phyloP scores from a whole-genome alignment of 208 protist genomes.

The Hexamita inflata region DNA sequence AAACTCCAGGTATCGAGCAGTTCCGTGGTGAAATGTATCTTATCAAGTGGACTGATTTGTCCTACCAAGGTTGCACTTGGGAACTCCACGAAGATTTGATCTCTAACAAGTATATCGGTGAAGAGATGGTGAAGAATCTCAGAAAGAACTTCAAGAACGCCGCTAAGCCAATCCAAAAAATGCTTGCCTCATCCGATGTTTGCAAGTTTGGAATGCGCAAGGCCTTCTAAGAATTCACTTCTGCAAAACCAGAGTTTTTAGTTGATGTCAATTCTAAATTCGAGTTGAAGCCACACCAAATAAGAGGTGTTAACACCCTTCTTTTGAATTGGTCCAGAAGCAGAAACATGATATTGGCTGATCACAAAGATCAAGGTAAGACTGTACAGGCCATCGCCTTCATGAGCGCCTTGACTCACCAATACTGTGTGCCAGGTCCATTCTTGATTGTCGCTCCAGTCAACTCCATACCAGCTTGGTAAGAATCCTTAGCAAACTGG shows the following conservation, averaged over 20 bases:
- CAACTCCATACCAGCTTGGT: conserved; percentile 38
- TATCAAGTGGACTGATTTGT: background rate
- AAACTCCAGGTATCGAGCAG: background rate
- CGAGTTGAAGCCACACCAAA: conserved; percentile 30
- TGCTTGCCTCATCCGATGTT: no score
- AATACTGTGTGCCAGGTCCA: conserved; percentile 29
- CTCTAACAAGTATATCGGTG: background rate
- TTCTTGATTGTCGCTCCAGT: conserved; percentile 41
- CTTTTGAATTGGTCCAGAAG: background rate
- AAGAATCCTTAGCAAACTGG: conserved; percentile 33
- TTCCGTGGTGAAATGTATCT: background rate
- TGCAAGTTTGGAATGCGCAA: no score
- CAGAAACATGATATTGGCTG: conserved; percentile 32
- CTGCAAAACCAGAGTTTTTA: background rate
- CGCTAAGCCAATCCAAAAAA: background rate
- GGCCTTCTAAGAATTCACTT: background rate
- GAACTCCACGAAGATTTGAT: conserved; percentile 20
- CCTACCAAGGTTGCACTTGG: background rate
- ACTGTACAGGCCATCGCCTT: conserved; percentile 39
- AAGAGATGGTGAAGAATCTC: background rate
- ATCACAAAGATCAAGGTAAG: conserved; percentile 44
- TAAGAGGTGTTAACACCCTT: conserved; percentile 30
- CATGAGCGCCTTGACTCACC: conserved; percentile 14
- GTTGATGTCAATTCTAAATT: background rate
- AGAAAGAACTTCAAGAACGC: background rate